Percentiles rank a stretch among this genome's conserved stretches.
phyloP scores from a whole-genome alignment of 2,329 filamentous ascomycete species.

The Ceratocystiopsis brevicomis region DNA sequence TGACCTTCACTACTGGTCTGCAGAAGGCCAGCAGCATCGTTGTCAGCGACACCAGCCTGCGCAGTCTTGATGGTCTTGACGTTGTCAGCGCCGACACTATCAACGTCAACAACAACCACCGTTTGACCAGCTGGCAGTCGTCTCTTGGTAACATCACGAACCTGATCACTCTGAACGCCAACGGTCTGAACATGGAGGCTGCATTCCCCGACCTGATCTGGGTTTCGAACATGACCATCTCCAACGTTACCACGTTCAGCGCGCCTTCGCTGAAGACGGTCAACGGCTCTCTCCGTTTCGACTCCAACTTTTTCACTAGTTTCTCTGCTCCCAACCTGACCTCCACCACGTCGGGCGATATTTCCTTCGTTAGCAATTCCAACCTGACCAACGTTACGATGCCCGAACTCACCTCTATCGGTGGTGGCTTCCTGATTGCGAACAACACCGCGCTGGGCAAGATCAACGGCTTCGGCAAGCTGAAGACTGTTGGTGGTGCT shows the following conservation, averaged over 20 bases:
- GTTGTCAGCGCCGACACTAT: slow-evolving; percentile 53
- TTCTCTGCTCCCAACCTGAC: slow-evolving; percentile 55
- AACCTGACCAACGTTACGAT: slow-evolving; percentile 57
- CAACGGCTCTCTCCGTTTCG: slow-evolving; percentile 67
- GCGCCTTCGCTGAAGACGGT: slow-evolving; percentile 55
- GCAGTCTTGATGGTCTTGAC: slow-evolving; percentile 62
- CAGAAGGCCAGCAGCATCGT: slow-evolving; percentile 46
- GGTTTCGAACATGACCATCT: slow-evolving; percentile 65
- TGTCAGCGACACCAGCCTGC: slow-evolving; percentile 76
- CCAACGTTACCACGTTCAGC: slow-evolving; percentile 56
- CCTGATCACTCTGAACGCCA: slow-evolving; percentile 56
- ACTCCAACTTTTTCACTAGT: slow-evolving; percentile 51
- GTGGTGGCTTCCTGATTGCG: slow-evolving; percentile 66
- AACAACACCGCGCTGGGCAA: slow-evolving; percentile 64
- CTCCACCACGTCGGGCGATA: slow-evolving; percentile 34
- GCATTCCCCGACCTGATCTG: slow-evolving; percentile 60
- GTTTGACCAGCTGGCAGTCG: slow-evolving; percentile 57
- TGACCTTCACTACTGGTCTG: slow-evolving; percentile 34
- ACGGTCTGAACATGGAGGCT: slow-evolving; percentile 52
- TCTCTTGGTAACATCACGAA: slow-evolving; percentile 58
- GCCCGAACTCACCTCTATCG: slow-evolving; percentile 46
- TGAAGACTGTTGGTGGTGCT: slow-evolving; percentile 57
- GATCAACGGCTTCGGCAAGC: slow-evolving; percentile 47
- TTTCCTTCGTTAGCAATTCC: slow-evolving; percentile 46
- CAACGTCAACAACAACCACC: slow-evolving; percentile 78